Base-by-base conservation (phyloP, 148 eudicot genomes). In the Chenopodium formosanum region DNA sequence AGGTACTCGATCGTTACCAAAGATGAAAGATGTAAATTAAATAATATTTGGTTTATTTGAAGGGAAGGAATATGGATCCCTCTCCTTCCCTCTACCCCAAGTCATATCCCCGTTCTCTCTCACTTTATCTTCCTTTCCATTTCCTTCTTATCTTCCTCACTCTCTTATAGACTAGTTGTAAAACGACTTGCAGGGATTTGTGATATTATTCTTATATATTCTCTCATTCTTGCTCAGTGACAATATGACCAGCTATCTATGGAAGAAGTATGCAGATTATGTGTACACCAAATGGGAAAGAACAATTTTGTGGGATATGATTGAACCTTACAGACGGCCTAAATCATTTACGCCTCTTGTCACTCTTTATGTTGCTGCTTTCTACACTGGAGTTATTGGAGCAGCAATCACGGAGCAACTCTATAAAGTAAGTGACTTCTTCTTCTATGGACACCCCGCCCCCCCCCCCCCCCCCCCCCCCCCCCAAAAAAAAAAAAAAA, bases 201-300 rank as follows among this genome's bases (percentile, higher is more conserved):
- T 67, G 13, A 11, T 16, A 32, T 5, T 32, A 1, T 17, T 50
- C 71, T 69, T 69, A 69, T 16, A 2, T 16, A 16, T 69, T 32
- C 23, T 46, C 27, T n/a, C 20, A 46, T 47, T 69, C 29, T 81
- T 25, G 48, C 48, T 6, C 27, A 74, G 40, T 53, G 56, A 34
- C 31, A 67, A 68, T 34, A 93, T 93, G 98, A 78, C 97, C 9
- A 93, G 92, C 84, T 92, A 95, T 81, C 70, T 95, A 70, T 95
- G 98, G 98, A 89, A 88, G 79, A 95, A 91, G 87, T 93, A 95
- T 87, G 97, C 97, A 29, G 95, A 95, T 83, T 87, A 93, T 84
- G 72, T 90, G 48, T 84, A 88, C 78, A 84, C 88, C 0, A 95
- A 91, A 85, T 93, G 96, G 98, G 93, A 95, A 81, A 92, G 84